phyloP scores from a whole-genome alignment of 495 filamentous ascomycete species.

The Rhypophila decipiens region DNA sequence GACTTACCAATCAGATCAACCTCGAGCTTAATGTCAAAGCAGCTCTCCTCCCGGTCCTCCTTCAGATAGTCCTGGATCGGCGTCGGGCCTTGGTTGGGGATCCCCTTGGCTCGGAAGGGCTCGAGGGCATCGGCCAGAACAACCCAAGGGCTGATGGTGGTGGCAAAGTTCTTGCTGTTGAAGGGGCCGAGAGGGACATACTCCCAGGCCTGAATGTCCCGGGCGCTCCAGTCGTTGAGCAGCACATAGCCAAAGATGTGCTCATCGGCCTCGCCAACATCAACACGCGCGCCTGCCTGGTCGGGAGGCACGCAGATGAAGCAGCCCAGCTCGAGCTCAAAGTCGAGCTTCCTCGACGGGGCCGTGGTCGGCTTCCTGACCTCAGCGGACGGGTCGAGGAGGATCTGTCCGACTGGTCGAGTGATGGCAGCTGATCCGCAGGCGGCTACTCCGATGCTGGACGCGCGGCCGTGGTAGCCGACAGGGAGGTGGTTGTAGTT shows the following conservation, averaged over 20 bases:
- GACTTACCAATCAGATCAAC: slow-evolving; percentile 63
- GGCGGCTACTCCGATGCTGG: slow-evolving; percentile 70
- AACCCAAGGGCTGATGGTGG: slow-evolving; percentile 82
- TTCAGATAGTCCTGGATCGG: slow-evolving; percentile 63
- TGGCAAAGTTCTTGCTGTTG: slow-evolving; percentile 90
- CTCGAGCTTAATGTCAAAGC: slow-evolving; percentile 70
- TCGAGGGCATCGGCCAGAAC: slow-evolving; percentile 79
- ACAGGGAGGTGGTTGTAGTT: slow-evolving; percentile 91
- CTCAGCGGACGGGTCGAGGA: slow-evolving; percentile 56
- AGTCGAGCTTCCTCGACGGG: slow-evolving; percentile 64
- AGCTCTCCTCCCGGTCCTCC: slow-evolving; percentile 54
- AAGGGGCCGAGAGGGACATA: slow-evolving; percentile 83
- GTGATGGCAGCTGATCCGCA: slow-evolving; percentile 67
- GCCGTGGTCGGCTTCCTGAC: slow-evolving; percentile 54
- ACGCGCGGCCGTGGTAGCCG: slow-evolving; percentile 80
- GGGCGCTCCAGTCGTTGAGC: slow-evolving; percentile 91
- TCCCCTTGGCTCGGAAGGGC: slow-evolving; percentile 47
- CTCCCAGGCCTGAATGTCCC: slow-evolving; percentile 90
- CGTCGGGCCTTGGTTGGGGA: slow-evolving; percentile 61
- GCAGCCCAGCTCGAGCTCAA: slow-evolving; percentile 82
- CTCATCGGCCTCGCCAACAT: slow-evolving; percentile 59
- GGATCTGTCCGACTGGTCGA: slow-evolving; percentile 77
- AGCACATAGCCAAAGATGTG: slow-evolving; percentile 82
- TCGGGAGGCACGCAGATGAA: slow-evolving; percentile 66
- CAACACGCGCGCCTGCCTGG: slow-evolving; percentile 58